These are phyloP conservation scores for Colletotrichum destructivum DNA, from an alignment of 2,329 filamentous ascomycete species.

Conservation along the genomic window DNA sequence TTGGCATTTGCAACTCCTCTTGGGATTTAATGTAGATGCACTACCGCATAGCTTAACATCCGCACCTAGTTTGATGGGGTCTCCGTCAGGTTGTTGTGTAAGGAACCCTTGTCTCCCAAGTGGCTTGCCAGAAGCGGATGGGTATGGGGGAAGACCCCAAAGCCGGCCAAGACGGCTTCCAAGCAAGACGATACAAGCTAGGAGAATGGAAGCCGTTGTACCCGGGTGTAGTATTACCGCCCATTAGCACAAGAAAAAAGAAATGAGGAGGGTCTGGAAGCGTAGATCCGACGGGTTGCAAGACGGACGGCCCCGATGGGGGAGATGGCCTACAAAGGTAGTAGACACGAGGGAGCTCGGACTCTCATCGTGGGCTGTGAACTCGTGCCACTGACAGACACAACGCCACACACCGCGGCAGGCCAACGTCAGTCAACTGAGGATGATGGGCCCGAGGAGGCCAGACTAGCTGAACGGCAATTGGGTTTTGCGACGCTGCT, in stretches of 20 bases:
- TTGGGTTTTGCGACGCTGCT: conserved; percentile 14
- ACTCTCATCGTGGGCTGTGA: neutral
- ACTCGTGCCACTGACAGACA: neutral
- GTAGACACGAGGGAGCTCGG: neutral
- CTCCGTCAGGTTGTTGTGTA: conserved; percentile 8
- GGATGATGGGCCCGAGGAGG: conserved; percentile 27
- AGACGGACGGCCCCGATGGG: neutral
- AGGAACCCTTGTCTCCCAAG: conserved; percentile 18
- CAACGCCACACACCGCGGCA: conserved; percentile 14
- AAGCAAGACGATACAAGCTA: conserved; percentile 15
- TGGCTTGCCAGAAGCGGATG: conserved; percentile 24
- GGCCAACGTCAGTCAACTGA: conserved; percentile 35
- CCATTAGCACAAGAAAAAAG: conserved; percentile 8
- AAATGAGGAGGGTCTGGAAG: conserved; percentile 35
- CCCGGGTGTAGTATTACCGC: conserved; percentile 15
- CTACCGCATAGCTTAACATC: neutral
- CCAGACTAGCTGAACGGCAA: neutral
- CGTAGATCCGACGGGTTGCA: conserved; percentile 29
- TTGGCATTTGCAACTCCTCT: neutral
- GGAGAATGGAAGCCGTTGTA: conserved; percentile 19
- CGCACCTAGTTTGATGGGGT: conserved; percentile 1
- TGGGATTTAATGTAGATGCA: neutral
- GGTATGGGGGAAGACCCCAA: conserved; percentile 5
- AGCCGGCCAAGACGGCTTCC: conserved; percentile 1
- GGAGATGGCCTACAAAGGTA: neutral